Conservation (phyloP, 2,329 filamentous ascomycete genomes). For the Exophiala sideris region DNA sequence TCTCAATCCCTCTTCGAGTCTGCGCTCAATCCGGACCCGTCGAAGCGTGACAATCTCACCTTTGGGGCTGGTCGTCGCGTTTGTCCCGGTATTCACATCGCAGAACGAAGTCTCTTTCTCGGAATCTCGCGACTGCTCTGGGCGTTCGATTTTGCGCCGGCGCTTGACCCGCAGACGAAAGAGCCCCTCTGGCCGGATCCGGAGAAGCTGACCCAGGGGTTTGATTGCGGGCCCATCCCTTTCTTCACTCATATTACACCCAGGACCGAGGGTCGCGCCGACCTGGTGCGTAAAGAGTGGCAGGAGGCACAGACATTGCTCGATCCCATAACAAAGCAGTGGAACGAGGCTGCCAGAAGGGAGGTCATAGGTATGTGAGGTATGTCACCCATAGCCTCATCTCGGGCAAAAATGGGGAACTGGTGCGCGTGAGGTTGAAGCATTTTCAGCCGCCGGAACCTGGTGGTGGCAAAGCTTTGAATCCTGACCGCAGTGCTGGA, state of each 20-base stretch:
- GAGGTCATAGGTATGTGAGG: too few species aligned
- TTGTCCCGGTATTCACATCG: constrained; percentile 35
- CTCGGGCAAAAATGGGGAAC: too few species aligned
- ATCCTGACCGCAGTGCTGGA: too few species aligned
- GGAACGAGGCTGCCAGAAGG: neutral
- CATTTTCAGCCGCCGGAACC: too few species aligned
- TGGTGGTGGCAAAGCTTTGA: too few species aligned
- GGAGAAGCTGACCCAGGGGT: constrained; percentile 42
- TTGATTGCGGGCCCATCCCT: constrained; percentile 44
- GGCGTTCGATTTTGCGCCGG: constrained; percentile 30
- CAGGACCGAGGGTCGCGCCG: constrained; percentile 32
- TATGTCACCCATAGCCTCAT: too few species aligned
- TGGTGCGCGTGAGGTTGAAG: too few species aligned
- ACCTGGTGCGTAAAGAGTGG: constrained; percentile 19
- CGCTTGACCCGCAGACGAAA: constrained; percentile 27
- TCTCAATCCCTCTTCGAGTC: constrained; percentile 33
- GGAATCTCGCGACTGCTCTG: constrained; percentile 32
- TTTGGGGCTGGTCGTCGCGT: constrained; percentile 34
- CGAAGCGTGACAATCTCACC: constrained; percentile 30
- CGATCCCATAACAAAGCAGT: constrained; percentile 18
- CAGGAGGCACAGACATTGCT: constrained; percentile 9
- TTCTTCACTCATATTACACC: constrained; percentile 38
- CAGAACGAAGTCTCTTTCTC: constrained; percentile 32
- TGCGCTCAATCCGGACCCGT: constrained; percentile 29
- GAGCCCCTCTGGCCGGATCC: constrained; percentile 38